Percentiles rank a stretch among this genome's conserved stretches.
Conservation (phyloP, 257 asterid genomes). For the Solanum sparsipilum region DNA sequence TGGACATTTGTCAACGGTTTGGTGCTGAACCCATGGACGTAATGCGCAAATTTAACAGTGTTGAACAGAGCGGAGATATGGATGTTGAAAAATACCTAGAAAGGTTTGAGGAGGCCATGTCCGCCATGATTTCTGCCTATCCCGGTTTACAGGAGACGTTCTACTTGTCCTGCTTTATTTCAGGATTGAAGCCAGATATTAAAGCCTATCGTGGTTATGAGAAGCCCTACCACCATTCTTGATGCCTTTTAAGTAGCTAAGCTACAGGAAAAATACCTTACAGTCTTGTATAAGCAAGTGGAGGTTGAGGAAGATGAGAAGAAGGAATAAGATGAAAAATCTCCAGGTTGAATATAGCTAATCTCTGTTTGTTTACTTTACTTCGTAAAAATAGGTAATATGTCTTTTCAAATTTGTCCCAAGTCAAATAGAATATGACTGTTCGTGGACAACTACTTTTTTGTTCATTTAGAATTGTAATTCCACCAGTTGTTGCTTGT, state of each 20-base stretch:
- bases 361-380: neutral
- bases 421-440: neutral
- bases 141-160: neutral
- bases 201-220: neutral
- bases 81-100: neutral
- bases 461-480: neutral
- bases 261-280: neutral
- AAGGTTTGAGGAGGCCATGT: neutral
- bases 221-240: neutral
- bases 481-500: neutral
- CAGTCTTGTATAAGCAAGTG: neutral
- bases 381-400: neutral
- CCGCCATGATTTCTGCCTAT: neutral
- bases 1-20: neutral
- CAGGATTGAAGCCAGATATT: neutral
- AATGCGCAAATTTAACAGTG: neutral
- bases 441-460: neutral
- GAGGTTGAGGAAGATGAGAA: neutral
- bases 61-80: neutral
- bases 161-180: neutral
- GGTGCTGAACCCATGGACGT: neutral
- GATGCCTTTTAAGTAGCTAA: neutral
- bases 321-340: neutral
- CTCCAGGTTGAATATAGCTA: neutral
- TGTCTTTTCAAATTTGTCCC: neutral